Evolutionary conservation across 805 yeast genomes (phyloP), one percentile per base, ranked within the genome.

Genomic region (Priceomyces medius): DNA sequence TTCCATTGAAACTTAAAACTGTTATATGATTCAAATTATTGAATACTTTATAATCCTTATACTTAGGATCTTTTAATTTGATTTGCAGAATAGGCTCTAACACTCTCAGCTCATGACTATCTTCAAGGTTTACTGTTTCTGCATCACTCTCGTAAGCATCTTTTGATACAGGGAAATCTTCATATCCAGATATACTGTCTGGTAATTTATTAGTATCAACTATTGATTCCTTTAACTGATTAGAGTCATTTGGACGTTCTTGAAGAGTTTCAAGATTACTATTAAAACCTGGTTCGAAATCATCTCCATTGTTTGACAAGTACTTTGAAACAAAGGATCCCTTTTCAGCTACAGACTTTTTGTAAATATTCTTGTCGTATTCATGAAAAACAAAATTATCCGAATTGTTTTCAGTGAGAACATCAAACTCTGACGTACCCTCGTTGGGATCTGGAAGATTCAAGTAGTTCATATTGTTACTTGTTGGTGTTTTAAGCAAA

Each of bases 401-500:
- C 14, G 28, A 19, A n/a, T 24, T 31, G 10, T 13, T 31, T 7
- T 31, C 34, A 14, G 21, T 44, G 40, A 42, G 46, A 45, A 23
- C 41, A 36, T 31, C 42, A 17, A 35, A 28, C 17, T 28, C 39
- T 17, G 23, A 19, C n/a, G 21, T 23, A 20, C 33, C 24, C 18
- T 41, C 46, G 13, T 34, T 37, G 35, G 38, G 48, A 37, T 45
- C 40, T 16, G 20, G 36, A 26, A 39, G 42, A 34, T 39, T 40
- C 16, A 31, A 31, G 14, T n/a, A 7, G 16, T 31, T 31, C 19
- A 31, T 9, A 12, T 33, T 38, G 36, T 43, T 42, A 34, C 48
- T 50, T 8, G 52, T 35, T 3, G 71, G 71, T 3, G 61, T 57
- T 42, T 59, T 59, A 31, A 66, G 52, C 34, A 66, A 48, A 37